These are phyloP conservation scores for Drechslerella coelobrocha DNA, from an alignment of 2,329 filamentous ascomycete species.

Conservation along the genomic window DNA sequence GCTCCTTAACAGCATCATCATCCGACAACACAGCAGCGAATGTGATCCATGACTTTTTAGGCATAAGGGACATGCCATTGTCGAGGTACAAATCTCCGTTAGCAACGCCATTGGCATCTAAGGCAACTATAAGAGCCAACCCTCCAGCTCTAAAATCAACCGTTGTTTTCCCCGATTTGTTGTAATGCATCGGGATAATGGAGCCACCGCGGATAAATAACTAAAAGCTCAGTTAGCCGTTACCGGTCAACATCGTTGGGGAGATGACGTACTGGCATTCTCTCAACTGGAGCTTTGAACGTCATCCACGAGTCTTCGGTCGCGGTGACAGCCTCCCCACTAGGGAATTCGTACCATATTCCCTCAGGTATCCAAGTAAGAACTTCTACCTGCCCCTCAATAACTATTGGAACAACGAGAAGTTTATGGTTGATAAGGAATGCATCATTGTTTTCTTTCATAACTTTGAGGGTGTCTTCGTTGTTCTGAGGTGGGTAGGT, in stretches of 20 bases:
- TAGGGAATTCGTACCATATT: constrained; percentile 33
- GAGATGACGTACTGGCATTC: constrained; percentile 33
- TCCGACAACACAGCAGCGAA: constrained; percentile 2
- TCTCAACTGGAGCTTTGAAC: constrained; percentile 17
- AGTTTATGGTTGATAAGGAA: constrained; percentile 30
- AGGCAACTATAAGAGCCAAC: constrained; percentile 17
- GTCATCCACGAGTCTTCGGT: constrained; percentile 15
- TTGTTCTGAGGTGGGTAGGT: constrained; percentile 14
- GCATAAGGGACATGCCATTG: constrained; percentile 19
- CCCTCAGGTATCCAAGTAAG: constrained; percentile 38
- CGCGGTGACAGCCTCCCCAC: constrained; percentile 11
- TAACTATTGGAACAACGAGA: constrained; percentile 31
- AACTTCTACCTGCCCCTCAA: constrained; percentile 10
- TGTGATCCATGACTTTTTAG: constrained; percentile 16
- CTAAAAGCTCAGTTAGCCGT: constrained; percentile 2
- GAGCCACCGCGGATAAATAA: constrained; percentile 25
- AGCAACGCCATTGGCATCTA: constrained; percentile 13
- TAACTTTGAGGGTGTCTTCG: constrained; percentile 14
- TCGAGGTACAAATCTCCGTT: constrained; percentile 24
- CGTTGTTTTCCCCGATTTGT: constrained; percentile 33
- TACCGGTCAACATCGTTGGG: neutral
- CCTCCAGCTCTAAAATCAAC: constrained; percentile 39
- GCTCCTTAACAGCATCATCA: neutral
- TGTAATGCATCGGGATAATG: constrained; percentile 35
- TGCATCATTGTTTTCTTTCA: constrained; percentile 23